Evolutionary conservation across 495 filamentous ascomycete species (phyloP), one percentile per base, ranked within the genome.

Genomic region (Penicillium diatomitis): DNA sequence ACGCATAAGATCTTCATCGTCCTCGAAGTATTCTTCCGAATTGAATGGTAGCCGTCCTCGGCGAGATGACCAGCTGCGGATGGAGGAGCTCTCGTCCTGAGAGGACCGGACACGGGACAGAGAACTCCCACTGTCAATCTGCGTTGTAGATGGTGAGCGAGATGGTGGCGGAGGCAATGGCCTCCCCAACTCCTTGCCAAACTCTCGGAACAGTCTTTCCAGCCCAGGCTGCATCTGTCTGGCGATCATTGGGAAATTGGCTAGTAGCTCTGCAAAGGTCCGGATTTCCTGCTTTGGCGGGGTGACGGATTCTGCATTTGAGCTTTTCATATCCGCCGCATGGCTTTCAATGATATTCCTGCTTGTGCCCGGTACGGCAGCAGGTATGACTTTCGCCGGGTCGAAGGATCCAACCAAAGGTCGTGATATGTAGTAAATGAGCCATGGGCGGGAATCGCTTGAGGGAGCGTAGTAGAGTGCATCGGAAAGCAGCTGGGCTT

Each of bases 191-290:
- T 90, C 85, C 38, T 78, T 80, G 6, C 81, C 84, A 64, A 97
- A 96, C 50, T 96, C 88, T 43, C 82, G 83, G 55, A 97, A 96
- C 37, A 99, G 65, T 64, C 86, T 80, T 62, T 97, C 90, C 12
- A 99, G 68, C 0, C 94, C 94, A 2, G 83, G 79, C 58, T 96
- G 88, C 91, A 97, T 96, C 67, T 97, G 94, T 49, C 87, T 79
- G 32, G 92, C 90, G 54, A 99, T 99, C 79, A 94, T 89, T 8
- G 94, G 94, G 50, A 96, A 99, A 51, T 89, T 77, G 51, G 88
- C 87, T 36, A 99, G 76, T 39, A 99, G 74, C 48, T 97, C 92
- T 46, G 85, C 86, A 64, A 99, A 97, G 2, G 79, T 84, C 62
- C 81, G 87, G 52, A 99, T 84, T 54, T 95, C 86, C 65, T 95